Percentiles rank a stretch among this genome's conserved stretches.
These are phyloP conservation scores for Hylodesmum podocarpum DNA, from an alignment of 306 rosid genomes.

Conservation along the genomic window DNA sequence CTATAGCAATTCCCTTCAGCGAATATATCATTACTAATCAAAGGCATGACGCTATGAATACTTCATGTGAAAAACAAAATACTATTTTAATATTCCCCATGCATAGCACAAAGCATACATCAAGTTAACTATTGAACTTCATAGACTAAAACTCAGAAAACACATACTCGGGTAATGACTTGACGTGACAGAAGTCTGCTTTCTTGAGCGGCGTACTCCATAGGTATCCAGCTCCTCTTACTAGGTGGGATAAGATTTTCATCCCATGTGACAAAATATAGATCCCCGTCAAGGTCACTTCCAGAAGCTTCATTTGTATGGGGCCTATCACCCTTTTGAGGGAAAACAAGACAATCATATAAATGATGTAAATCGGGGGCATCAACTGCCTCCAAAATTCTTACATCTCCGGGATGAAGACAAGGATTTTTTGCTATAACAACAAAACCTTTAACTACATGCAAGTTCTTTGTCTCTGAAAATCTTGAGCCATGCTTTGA, in stretches of 20 bases:
- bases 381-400: conserved; percentile 89
- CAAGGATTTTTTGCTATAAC: conserved; percentile 88
- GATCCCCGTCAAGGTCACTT: conserved; percentile 94
- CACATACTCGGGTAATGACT: conserved; percentile 48
- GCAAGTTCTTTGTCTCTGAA: conserved; percentile 48
- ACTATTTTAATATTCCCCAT: not conserved
- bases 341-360: conserved; percentile 85
- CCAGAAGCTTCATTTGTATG: conserved; percentile 96
- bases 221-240: conserved; percentile 77
- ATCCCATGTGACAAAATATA: conserved; percentile 95
- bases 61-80: conserved; percentile 15
- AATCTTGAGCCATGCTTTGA: conserved; percentile 83
- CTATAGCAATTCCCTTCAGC: conserved; percentile 1
- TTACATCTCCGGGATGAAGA: conserved; percentile 91
- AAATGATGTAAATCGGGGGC: conserved; percentile 69
- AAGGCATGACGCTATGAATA: conserved; percentile 4
- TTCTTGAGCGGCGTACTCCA: conserved; percentile 61
- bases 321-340: conserved; percentile 89
- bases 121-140: conserved; percentile 19
- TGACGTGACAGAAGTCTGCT: conserved; percentile 27
- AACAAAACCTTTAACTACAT: conserved; percentile 61
- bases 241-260: conserved; percentile 79
- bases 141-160: conserved; percentile 22
- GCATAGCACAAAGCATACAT: not conserved
- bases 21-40: conserved; percentile 11